A percentile compares a stretch with the other conserved stretches of the same genome.
Conservation (phyloP, 805 yeast genomes). For the Wickerhamiella kurtzmanii region DNA sequence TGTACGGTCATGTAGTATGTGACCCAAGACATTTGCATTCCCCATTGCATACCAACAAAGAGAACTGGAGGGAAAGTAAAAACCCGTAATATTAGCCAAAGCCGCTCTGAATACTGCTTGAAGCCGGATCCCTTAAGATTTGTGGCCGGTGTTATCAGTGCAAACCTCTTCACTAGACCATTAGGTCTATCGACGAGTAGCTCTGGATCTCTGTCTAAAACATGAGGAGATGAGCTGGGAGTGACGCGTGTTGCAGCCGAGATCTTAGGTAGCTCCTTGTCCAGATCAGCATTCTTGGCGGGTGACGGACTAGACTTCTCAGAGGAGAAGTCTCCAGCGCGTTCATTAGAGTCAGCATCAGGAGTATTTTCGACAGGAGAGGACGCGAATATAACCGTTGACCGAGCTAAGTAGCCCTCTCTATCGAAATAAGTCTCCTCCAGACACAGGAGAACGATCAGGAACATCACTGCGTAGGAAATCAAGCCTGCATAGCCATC, state of each 20-base stretch:
- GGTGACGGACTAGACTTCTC: neutral
- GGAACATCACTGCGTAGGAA: conserved; percentile 42
- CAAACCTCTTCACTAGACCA: conserved; percentile 30
- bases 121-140: conserved; percentile 49
- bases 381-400: neutral
- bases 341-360: neutral
- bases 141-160: conserved; percentile 30
- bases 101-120: conserved; percentile 43
- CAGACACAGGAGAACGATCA: conserved; percentile 42
- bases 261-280: neutral
- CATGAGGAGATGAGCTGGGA: neutral
- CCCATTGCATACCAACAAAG: conserved; percentile 57
- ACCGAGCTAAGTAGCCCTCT: conserved; percentile 7
- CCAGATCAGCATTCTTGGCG: neutral
- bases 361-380: neutral
- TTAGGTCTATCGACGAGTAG: conserved; percentile 19
- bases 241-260: neutral
- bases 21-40: conserved; percentile 58
- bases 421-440: conserved; percentile 49
- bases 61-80: conserved; percentile 34
- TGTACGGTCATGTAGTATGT: conserved; percentile 61
- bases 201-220: conserved; percentile 2
- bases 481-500: conserved; percentile 56
- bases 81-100: conserved; percentile 31
- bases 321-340: neutral